These are phyloP conservation scores for Rhodotorula graminis DNA, from an alignment of 768 basidiomycete species.

Conservation along the genomic window DNA sequence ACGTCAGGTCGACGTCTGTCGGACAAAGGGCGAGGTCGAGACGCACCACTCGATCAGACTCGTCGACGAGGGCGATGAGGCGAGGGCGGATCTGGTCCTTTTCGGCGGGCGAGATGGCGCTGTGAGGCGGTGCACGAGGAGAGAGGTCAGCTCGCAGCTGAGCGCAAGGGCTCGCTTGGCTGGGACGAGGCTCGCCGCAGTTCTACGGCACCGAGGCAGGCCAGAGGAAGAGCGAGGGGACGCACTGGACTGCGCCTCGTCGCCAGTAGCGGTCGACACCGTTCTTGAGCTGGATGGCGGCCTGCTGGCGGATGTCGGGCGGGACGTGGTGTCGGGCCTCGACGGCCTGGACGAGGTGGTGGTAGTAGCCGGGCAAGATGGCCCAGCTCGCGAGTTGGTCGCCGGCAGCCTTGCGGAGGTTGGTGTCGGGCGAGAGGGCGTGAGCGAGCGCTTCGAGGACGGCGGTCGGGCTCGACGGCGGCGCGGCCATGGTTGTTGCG, in stretches of 20 bases:
- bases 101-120: conserved; percentile 66
- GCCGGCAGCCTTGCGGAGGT: neutral
- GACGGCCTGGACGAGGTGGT: conserved; percentile 27
- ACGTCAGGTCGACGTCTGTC: neutral
- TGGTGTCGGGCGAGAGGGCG: conserved; percentile 12
- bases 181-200: too few species aligned
- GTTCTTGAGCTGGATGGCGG: conserved; percentile 87
- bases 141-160: neutral
- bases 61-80: conserved; percentile 65
- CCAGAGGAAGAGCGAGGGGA: neutral
- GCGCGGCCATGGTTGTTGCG: neutral
- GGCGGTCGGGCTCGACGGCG: neutral
- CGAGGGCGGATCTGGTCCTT: conserved; percentile 61
- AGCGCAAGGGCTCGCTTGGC: too few species aligned
- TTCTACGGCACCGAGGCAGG: too few species aligned
- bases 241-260: conserved; percentile 49
- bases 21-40: neutral
- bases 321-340: conserved; percentile 42
- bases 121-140: conserved; percentile 44
- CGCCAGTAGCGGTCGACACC: conserved; percentile 68
- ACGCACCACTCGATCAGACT: conserved; percentile 68
- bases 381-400: conserved; percentile 28
- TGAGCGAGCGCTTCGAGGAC: conserved; percentile 16
- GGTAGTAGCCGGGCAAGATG: conserved; percentile 34
- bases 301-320: conserved; percentile 61